Base-by-base conservation (phyloP, 352 stramenopile species). In the Phytophthora quininea region DNA sequence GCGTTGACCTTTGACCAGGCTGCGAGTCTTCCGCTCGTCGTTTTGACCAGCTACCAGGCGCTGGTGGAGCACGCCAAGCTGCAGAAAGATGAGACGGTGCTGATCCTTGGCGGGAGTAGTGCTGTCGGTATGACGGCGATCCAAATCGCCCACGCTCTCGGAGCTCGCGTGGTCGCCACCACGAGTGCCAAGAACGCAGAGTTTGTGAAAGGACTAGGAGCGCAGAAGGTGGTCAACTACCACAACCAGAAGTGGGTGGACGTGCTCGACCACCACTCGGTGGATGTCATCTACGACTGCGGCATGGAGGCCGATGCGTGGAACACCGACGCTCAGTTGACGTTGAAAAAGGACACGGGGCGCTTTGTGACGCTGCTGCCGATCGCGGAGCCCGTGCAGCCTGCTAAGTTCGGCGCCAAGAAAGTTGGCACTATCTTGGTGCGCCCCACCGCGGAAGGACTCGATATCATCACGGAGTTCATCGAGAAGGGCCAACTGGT, bases 221-320 rank as follows among this genome's bases (percentile, higher is more conserved):
- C 69, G 0, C 69, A 80, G n/a, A 31, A 54, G 1, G 69, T 76
- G 15, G 58, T 86, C 15, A 69, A 84, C 45, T 86, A 84, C 54
- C 63, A 64, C 10, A 67, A 29, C 15, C 53, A 79, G 11, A 72
- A 84, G 54, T 86, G 69, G 72, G 45, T 32, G 3, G 56, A 80
- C 0, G 69, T 69, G 29, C 35, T 84, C 31, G 64, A 68, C 3
- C 3, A 31, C 1, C 58, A 80, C 61, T 84, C 72, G 30, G 63
- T 84, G 46, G 76, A 84, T 46, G 40, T 79, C n/a, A 62, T 83
- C 62, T 83, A 80, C 40, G 69, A 76, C 63, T 77, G 67, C 27
- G 74, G 63, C 30, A 62, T 79, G 37, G 74, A 79, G 45, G 27
- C 62, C 4, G 27, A 67, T 8, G 48, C 70, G 6, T 81, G 73